These are phyloP conservation scores for Cryptosporidium andersoni DNA, from an alignment of 169 alveolate species.

Conservation along the genomic window DNA sequence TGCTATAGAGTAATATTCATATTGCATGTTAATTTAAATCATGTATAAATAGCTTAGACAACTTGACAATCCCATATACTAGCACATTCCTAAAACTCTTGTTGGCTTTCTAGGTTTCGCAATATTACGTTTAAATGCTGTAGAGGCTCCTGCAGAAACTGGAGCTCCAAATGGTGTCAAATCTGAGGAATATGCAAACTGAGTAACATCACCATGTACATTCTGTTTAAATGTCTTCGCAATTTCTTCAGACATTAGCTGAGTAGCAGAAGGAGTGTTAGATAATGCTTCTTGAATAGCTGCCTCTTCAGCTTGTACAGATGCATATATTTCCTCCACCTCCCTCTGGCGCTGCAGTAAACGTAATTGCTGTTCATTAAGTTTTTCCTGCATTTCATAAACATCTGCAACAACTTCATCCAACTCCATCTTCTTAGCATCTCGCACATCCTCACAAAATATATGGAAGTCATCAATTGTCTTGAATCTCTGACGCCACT, in stretches of 20 bases:
- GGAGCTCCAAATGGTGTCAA: conserved; percentile 71
- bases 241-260: conserved; percentile 68
- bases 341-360: conserved; percentile 60
- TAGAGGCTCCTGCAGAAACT: conserved; percentile 71
- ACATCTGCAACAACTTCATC: conserved; percentile 71
- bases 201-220: conserved; percentile 71
- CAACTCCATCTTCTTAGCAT: conserved; percentile 66
- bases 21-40: no score
- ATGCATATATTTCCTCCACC: conserved; percentile 66
- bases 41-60: no score
- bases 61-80: no score
- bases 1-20: no score
- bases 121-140: conserved; percentile 62
- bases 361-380: conserved; percentile 67
- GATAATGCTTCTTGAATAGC: conserved; percentile 68
- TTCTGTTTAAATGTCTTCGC: conserved; percentile 60
- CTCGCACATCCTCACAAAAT: conserved; percentile 67
- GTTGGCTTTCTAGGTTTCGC: conserved; percentile 57
- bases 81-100: conserved; percentile 69
- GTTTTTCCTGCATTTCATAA: conserved; percentile 65
- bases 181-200: conserved; percentile 63
- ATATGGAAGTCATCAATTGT: conserved; percentile 67
- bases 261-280: conserved; percentile 45
- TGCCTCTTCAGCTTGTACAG: conserved; percentile 70
- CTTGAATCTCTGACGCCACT: conserved; percentile 70